phyloP scores from a whole-genome alignment of 805 yeast species.

The Candida coquimbonensis region DNA sequence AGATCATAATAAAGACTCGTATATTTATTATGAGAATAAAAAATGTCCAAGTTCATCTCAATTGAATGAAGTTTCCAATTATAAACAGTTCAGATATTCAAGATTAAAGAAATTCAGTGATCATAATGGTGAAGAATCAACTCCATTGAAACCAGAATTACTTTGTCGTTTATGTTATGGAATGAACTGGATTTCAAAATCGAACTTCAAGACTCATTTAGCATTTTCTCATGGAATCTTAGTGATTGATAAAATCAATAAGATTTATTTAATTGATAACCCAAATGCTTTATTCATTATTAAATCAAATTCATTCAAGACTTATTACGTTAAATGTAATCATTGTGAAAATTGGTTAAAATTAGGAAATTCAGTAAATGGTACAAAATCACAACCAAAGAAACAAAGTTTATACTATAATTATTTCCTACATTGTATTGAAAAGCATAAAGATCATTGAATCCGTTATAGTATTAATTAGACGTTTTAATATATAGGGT shows the following conservation, averaged over 20 bases:
- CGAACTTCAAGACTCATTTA: conserved; percentile 13
- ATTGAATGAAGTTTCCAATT: neutral
- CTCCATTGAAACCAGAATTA: conserved; percentile 7
- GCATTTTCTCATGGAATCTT: conserved; percentile 21
- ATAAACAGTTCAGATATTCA: conserved; percentile 8
- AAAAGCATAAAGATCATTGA: conserved; percentile 8
- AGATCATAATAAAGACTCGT: neutral
- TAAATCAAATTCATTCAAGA: conserved; percentile 3
- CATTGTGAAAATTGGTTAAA: conserved; percentile 17
- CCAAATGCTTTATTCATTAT: conserved; percentile 13
- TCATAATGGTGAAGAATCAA: neutral
- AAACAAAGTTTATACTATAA: conserved; percentile 18
- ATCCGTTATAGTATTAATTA: neutral
- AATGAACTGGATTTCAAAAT: conserved; percentile 17
- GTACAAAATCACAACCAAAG: neutral
- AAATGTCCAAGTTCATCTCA: conserved; percentile 15
- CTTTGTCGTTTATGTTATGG: conserved; percentile 24
- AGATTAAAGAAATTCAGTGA: conserved; percentile 2
- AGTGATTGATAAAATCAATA: neutral
- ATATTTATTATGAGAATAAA: conserved; percentile 9
- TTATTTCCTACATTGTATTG: conserved; percentile 18
- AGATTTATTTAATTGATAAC: conserved; percentile 9
- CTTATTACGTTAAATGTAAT: conserved; percentile 15
- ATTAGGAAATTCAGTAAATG: conserved; percentile 10
- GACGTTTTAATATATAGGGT: too few relatives aligned